A percentile compares a stretch with the other conserved stretches of the same genome.
These are phyloP conservation scores for Xerocomellus chrysenteron DNA, from an alignment of 768 basidiomycete species.

Conservation along the genomic window DNA sequence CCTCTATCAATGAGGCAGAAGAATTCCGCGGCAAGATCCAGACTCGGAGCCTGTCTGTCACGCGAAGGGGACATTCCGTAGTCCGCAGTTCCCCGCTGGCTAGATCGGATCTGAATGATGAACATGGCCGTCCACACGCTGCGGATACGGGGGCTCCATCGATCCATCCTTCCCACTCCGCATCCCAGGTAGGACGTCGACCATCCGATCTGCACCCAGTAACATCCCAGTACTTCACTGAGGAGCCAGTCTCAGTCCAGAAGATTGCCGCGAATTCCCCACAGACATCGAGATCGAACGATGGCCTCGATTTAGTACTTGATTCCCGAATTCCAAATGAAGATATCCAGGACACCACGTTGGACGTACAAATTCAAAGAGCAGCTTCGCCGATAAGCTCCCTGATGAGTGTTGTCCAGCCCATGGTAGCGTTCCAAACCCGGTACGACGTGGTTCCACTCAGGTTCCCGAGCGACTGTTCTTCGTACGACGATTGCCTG, in stretches of 20 bases:
- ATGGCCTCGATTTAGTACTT: neutral
- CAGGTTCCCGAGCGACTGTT: conserved; percentile 16
- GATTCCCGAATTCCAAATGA: neutral
- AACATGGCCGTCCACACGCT: neutral
- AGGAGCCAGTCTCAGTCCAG: neutral
- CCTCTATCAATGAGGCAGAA: conserved; percentile 3
- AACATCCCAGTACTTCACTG: conserved; percentile 10
- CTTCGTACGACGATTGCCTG: conserved; percentile 1
- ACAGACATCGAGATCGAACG: neutral
- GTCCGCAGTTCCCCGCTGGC: conserved; percentile 14
- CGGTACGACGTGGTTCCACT: conserved; percentile 10
- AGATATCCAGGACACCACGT: neutral
- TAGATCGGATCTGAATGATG: conserved; percentile 24
- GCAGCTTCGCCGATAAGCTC: conserved; percentile 4
- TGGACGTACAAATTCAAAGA: neutral
- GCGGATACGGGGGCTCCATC: conserved; percentile 21
- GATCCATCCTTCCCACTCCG: conserved; percentile 54
- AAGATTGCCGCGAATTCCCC: neutral
- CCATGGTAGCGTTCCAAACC: conserved; percentile 5
- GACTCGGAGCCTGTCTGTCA: neutral
- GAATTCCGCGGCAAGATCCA: neutral
- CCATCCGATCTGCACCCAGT: conserved; percentile 3
- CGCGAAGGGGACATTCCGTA: neutral
- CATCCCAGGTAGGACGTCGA: conserved; percentile 43
- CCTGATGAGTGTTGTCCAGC: conserved; percentile 1